phyloP scores from a whole-genome alignment of 108 stramenopile species.

The Cyclotella kingstonii region DNA sequence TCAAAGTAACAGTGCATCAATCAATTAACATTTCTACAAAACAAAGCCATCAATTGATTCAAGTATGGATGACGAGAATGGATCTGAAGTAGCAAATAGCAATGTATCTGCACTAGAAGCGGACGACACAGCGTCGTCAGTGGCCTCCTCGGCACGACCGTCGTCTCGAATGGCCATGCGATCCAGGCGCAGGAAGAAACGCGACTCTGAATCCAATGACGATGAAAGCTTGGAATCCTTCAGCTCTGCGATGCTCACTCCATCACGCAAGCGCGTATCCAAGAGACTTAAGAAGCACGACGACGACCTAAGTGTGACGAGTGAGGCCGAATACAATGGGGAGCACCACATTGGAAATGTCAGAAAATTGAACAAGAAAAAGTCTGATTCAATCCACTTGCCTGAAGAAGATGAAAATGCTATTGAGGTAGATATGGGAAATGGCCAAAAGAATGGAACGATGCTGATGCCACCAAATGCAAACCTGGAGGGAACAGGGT shows the following conservation, averaged over 20 bases:
- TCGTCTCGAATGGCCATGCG: constrained; percentile 36
- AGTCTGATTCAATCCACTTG: too few species aligned
- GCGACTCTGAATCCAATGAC: not conserved
- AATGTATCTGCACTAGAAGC: not conserved
- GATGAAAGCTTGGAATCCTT: not conserved
- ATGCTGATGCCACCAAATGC: not conserved
- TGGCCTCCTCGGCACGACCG: not conserved
- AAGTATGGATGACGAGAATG: too few species aligned
- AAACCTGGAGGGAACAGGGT: not conserved
- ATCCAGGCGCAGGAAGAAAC: constrained; percentile 53
- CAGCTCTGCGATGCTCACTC: not conserved
- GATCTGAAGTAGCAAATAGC: too few species aligned
- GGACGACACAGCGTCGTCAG: not conserved
- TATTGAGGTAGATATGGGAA: not conserved
- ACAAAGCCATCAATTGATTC: too few species aligned
- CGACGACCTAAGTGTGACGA: not conserved
- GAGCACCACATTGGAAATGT: not conserved
- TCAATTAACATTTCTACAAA: too few species aligned
- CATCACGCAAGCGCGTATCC: not conserved
- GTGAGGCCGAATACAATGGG: not conserved
- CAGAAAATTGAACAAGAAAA: not conserved
- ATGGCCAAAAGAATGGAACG: not conserved
- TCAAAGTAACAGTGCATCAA: too few species aligned
- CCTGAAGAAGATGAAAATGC: constrained; percentile 5
- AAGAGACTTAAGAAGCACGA: too few species aligned